Conservation (phyloP, 805 yeast genomes). For the Wickerhamomyces xylosicus region DNA sequence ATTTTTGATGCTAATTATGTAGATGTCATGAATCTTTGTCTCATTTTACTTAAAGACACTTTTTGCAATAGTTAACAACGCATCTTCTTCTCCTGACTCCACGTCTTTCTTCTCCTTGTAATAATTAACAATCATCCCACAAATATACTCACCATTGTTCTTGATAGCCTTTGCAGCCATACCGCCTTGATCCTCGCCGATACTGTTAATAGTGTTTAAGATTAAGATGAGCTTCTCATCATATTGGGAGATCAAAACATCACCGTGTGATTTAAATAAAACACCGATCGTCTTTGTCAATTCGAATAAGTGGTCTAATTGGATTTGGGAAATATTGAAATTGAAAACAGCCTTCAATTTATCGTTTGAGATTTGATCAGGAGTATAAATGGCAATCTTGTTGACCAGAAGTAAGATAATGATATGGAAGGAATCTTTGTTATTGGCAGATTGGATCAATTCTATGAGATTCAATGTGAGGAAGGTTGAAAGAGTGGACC, state of each 20-base stretch:
- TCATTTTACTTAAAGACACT: not conserved
- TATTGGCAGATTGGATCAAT: constrained; percentile 4
- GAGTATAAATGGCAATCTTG: constrained; percentile 13
- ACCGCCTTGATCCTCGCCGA: not conserved
- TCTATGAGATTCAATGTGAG: constrained; percentile 4
- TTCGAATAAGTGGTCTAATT: constrained; percentile 15
- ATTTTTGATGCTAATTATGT: too few relatives aligned
- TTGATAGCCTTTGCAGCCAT: constrained; percentile 1
- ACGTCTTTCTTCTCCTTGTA: not conserved
- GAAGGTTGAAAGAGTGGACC: constrained; percentile 2
- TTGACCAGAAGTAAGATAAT: constrained; percentile 10
- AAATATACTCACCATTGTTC: constrained; percentile 5
- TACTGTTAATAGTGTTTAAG: constrained; percentile 5
- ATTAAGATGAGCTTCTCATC: constrained; percentile 5
- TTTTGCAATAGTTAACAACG: not conserved
- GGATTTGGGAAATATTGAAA: constrained; percentile 6
- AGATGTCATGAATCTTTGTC: too few relatives aligned
- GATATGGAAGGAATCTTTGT: constrained; percentile 9
- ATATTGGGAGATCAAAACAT: constrained; percentile 5
- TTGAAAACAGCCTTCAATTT: constrained; percentile 8
- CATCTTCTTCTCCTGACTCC: not conserved
- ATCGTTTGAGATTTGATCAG: constrained; percentile 1
- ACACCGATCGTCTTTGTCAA: constrained; percentile 19
- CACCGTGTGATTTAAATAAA: constrained; percentile 10
- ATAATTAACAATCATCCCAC: constrained; percentile 1